Conservation (phyloP, 2,329 filamentous ascomycete genomes). For the Phyllosticta citribraziliensis region DNA sequence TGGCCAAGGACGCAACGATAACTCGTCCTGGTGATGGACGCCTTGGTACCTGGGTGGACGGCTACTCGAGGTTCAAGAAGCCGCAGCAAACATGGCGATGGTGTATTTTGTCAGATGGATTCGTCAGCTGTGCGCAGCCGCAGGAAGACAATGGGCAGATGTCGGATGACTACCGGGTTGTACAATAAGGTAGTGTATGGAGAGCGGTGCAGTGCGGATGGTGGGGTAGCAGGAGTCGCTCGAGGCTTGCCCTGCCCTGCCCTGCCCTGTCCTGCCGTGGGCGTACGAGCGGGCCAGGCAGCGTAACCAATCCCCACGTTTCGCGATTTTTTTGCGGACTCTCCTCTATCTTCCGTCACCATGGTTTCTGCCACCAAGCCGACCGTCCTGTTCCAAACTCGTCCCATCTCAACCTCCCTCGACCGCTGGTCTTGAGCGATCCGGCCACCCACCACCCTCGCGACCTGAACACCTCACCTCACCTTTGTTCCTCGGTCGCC, state of each 20-base stretch:
- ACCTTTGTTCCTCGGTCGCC: background rate
- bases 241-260: background rate
- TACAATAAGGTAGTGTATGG: background rate
- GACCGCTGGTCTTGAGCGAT: background rate
- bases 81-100: background rate
- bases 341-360: background rate
- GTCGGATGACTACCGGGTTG: background rate
- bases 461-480: background rate
- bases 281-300: background rate
- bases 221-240: background rate
- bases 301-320: background rate
- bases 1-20: background rate
- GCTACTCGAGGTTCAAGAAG: background rate
- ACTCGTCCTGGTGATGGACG: background rate
- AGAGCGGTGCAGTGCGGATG: background rate
- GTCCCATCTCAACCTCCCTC: background rate
- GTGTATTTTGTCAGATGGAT: background rate
- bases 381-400: background rate
- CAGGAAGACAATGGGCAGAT: background rate
- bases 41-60: background rate
- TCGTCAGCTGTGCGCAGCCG: background rate
- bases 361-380: background rate
- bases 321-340: background rate
- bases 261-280: background rate
- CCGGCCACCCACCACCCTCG: background rate